Percentiles rank a stretch among this genome's conserved stretches.
phyloP scores from a whole-genome alignment of 805 yeast genomes.

The Brettanomyces nanus region DNA sequence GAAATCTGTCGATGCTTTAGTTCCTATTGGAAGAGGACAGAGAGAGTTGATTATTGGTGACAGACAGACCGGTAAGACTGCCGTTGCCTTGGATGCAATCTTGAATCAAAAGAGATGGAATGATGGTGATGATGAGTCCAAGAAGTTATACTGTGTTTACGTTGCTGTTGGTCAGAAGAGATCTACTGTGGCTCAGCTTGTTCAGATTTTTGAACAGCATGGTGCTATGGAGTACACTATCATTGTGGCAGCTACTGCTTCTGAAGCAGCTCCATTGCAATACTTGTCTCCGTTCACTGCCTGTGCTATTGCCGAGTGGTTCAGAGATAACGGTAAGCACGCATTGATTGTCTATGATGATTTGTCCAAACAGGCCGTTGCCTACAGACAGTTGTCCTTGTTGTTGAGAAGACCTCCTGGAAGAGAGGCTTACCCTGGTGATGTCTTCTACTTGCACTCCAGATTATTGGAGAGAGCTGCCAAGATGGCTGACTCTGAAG shows the following conservation, averaged over 20 bases:
- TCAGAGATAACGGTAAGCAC: conserved; percentile 99
- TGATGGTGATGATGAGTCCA: conserved; percentile 86
- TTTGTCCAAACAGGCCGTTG: conserved; percentile 99
- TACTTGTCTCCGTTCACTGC: conserved; percentile 99
- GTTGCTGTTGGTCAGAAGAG: conserved; percentile 99
- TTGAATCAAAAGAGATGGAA: conserved; percentile 99
- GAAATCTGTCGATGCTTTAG: conserved; percentile 97
- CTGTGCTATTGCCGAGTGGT: conserved; percentile 99
- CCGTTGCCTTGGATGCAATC: conserved; percentile 97
- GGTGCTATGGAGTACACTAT: conserved; percentile 97
- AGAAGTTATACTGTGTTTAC: conserved; percentile 99
- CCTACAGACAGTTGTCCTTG: conserved; percentile 98
- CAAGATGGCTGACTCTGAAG: conserved; percentile 82
- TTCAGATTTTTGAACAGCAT: conserved; percentile 96
- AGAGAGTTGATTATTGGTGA: conserved; percentile 99
- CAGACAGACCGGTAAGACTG: conserved; percentile 99
- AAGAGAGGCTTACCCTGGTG: conserved; percentile 97
- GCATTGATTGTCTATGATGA: conserved; percentile 96
- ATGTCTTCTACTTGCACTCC: conserved; percentile 91
- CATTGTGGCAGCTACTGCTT: conserved; percentile 99
- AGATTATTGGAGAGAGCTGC: conserved; percentile 97
- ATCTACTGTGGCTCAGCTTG: conserved; percentile 99
- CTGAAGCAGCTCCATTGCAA: conserved; percentile 99
- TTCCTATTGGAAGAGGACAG: conserved; percentile 99
- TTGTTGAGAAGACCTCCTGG: conserved; percentile 96